A percentile compares a stretch with the other conserved stretches of the same genome.
These are phyloP conservation scores for Gossypium davidsonii DNA, from an alignment of 441 rosid species.

Conservation along the genomic window DNA sequence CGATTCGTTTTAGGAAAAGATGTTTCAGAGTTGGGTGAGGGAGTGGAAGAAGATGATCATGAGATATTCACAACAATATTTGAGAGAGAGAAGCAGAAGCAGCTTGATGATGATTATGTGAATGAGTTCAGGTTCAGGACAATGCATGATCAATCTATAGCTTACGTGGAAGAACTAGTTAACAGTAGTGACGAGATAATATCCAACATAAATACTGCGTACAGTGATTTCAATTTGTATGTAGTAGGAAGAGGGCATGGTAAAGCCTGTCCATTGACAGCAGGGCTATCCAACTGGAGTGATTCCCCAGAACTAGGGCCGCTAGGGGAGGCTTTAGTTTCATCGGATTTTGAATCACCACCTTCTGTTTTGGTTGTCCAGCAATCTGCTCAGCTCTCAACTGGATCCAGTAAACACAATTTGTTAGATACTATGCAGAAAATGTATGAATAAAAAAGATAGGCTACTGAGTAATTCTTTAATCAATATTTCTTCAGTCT, in stretches of 20 bases:
- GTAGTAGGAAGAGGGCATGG: constrained; percentile 15
- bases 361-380: constrained; percentile 13
- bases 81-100: constrained; percentile 5
- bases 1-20: constrained; percentile 31
- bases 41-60: neutral
- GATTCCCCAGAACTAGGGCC: constrained; percentile 11
- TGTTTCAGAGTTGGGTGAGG: neutral
- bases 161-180: constrained; percentile 25
- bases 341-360: neutral
- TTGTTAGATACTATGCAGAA: no score
- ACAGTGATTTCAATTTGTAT: constrained; percentile 12
- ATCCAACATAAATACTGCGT: neutral
- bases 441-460: no score
- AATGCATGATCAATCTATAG: constrained; percentile 22
- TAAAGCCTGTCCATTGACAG: neutral
- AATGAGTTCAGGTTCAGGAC: constrained; percentile 34
- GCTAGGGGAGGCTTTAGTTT: constrained; percentile 8
- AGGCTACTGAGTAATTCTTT: no score
- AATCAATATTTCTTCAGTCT: no score
- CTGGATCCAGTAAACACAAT: no score
- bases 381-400: neutral
- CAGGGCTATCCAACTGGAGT: constrained; percentile 9
- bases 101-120: constrained; percentile 28
- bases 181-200: constrained; percentile 4
- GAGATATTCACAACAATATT: neutral